A percentile compares a stretch with the other conserved stretches of the same genome.
Evolutionary conservation across 1,284 basidiomycete genomes (phyloP).

Genomic region (Agroathelia rolfsii): DNA sequence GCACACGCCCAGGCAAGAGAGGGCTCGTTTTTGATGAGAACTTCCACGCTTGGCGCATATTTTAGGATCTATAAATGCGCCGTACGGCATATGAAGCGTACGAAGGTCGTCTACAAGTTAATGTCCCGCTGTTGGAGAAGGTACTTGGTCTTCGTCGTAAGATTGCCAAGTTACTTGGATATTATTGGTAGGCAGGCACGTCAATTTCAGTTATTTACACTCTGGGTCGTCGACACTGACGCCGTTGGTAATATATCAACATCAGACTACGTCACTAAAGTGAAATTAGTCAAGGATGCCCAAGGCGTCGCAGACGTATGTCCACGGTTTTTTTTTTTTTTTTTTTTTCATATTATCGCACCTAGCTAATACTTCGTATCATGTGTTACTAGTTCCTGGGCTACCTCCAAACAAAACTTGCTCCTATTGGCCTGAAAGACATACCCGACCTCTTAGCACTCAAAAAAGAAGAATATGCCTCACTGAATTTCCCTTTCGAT

Average conservation of each 20-base stretch:
- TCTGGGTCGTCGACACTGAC: too few relatives aligned
- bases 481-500: constrained; percentile 50
- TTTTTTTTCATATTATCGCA: too few relatives aligned
- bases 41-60: too few relatives aligned
- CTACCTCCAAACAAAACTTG: constrained; percentile 65
- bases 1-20: too few relatives aligned
- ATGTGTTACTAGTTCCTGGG: constrained; percentile 52
- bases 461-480: constrained; percentile 61
- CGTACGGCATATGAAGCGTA: constrained; percentile 52
- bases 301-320: constrained; percentile 43
- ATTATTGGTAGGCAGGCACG: constrained; percentile 36
- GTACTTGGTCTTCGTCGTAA: constrained; percentile 59
- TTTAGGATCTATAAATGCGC: constrained; percentile 59
- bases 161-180: constrained; percentile 58
- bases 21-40: too few relatives aligned
- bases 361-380: too few relatives aligned
- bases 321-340: constrained; percentile 1
- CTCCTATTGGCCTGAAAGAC: constrained; percentile 62
- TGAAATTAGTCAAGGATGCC: constrained; percentile 77
- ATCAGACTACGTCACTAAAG: constrained; percentile 74
- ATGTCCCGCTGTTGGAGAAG: constrained; percentile 58
- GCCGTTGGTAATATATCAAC: constrained; percentile 3
- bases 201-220: too few relatives aligned
- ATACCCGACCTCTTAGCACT: constrained; percentile 54
- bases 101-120: constrained; percentile 58